Percentiles rank a stretch among this genome's conserved stretches.
Evolutionary conservation across 352 stramenopile genomes (phyloP).

Genomic region (Thraustotheca clavata): DNA sequence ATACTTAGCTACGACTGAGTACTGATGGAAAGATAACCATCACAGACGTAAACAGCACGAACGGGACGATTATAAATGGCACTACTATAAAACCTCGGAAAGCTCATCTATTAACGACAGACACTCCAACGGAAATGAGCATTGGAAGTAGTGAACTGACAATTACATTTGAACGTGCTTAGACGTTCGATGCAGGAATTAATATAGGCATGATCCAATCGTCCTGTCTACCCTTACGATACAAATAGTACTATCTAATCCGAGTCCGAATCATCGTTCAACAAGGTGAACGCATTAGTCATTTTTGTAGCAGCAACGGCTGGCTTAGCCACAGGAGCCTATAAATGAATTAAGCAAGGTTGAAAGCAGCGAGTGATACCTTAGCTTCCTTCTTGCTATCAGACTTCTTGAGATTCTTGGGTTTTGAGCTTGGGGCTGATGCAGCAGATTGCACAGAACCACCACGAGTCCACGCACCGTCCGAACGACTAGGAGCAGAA

Average conservation of each 20-base stretch:
- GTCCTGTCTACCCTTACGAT: too few relatives aligned
- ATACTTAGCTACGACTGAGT: neutral
- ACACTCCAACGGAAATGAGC: conserved; percentile 38
- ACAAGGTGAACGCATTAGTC: conserved; percentile 42
- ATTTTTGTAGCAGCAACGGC: conserved; percentile 47
- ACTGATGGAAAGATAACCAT: conserved; percentile 43
- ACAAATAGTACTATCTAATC: conserved; percentile 33
- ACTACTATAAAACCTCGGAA: conserved; percentile 38
- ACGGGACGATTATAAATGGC: conserved; percentile 63
- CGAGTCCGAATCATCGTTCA: conserved; percentile 55
- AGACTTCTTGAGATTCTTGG: conserved; percentile 23
- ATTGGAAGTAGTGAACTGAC: conserved; percentile 48
- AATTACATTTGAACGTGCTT: conserved; percentile 33
- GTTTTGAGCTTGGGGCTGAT: conserved; percentile 9
- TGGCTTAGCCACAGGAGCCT: conserved; percentile 36
- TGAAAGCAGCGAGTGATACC: neutral
- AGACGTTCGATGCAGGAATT: neutral
- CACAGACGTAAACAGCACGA: conserved; percentile 74
- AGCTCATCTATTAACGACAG: conserved; percentile 33
- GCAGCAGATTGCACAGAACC: neutral
- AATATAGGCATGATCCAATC: too few relatives aligned
- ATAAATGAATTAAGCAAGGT: neutral
- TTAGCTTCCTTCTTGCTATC: conserved; percentile 29
- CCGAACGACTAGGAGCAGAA: neutral
- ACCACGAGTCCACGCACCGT: conserved; percentile 13